Base-by-base conservation (phyloP, 768 basidiomycete species). In the Lepiota brunneoincarnata region DNA sequence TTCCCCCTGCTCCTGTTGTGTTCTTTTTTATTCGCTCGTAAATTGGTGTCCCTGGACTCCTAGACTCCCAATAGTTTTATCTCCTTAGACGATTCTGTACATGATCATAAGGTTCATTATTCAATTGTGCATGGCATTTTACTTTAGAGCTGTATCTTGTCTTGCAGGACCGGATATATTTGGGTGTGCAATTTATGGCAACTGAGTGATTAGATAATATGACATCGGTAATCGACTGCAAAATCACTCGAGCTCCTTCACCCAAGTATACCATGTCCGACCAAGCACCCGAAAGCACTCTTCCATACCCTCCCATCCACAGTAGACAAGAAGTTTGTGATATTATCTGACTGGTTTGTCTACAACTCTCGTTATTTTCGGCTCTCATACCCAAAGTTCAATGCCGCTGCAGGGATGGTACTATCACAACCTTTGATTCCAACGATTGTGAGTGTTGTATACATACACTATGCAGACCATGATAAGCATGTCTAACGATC, bases 391-490 rank as follows among this genome's bases (percentile, higher is more conserved):
- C 49, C 18, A 17, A 14, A 9, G 18, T 55, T 23, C 51, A 50
- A 40, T 26, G 36, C 23, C 31, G n/a, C 42, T 56, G 17, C 67
- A 91, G 90, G 91, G 90, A 93, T 73, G 90, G 90, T 62, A 98
- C 94, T 12, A 96, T 98, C 72, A 96, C 94, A 2, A 93, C 82
- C 37, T 83, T 81, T 63, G 94, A 98, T 67, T 93, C 91, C 6
- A 98, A 98, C 68, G 94, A 97, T 63, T 93, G 89, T 93, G 65
- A 58, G 84, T 61, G 12, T 31, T 35, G 2, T 14, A 1, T 6
- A 14, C 10, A 14, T 7, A 10, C 3, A 12, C 15, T 52, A 21
- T 7, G 28, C 18, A 23, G 23, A 18, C 6, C 6, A 21, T 31
- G 1, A n/a, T 15, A 17, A 21, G 11, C 23, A 42, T 46, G 41